phyloP scores from a whole-genome alignment of 768 basidiomycete genomes.

The Dacryopinax primogenitus region DNA sequence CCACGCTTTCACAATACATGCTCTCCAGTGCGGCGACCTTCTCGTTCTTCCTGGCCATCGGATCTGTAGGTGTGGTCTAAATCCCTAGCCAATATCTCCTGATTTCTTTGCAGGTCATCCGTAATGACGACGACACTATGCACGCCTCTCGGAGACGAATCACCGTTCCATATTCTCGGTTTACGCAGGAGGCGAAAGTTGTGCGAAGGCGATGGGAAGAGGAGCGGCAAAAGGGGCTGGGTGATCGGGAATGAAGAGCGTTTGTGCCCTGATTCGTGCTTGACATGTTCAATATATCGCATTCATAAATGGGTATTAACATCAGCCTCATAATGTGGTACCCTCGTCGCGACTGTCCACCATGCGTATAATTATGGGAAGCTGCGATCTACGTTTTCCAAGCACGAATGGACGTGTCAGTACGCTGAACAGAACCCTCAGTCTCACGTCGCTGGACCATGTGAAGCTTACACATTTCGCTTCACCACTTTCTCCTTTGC shows the following conservation, averaged over 20 bases:
- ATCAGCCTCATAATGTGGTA: no score
- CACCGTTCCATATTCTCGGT: conserved; percentile 23
- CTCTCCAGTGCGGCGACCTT: conserved; percentile 95
- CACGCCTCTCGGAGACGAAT: neutral
- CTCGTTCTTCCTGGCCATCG: conserved; percentile 90
- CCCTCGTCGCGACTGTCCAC: no score
- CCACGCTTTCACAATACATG: conserved; percentile 97
- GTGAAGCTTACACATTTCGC: conserved; percentile 28
- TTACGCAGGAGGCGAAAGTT: conserved; percentile 46
- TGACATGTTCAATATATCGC: neutral
- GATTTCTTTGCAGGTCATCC: conserved; percentile 55
- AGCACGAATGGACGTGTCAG: neutral
- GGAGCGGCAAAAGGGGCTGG: neutral
- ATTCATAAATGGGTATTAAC: neutral
- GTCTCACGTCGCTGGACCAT: neutral
- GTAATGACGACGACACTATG: conserved; percentile 45
- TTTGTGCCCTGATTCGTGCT: no score
- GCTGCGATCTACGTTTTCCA: neutral
- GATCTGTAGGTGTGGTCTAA: conserved; percentile 47
- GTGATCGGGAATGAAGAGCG: neutral
- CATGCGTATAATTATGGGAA: no score
- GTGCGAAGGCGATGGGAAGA: conserved; percentile 8
- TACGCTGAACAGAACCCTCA: neutral
- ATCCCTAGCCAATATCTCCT: conserved; percentile 12
- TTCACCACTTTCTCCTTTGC: conserved; percentile 36